Base-by-base conservation (phyloP, 805 yeast genomes). In the Candida suzukii region DNA sequence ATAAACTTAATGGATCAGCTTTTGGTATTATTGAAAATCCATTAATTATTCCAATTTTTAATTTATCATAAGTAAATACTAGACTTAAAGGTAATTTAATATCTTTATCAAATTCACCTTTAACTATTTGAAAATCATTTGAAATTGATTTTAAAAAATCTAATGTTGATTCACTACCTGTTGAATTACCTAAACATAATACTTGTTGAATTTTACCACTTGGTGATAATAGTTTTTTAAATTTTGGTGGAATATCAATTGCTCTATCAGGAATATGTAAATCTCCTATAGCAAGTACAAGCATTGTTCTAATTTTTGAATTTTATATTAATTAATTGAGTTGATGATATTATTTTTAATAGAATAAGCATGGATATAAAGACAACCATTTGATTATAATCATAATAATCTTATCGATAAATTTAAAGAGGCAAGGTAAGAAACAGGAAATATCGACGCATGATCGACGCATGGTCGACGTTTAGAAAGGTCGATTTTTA, bases 181-280 rank as follows among this genome's bases (percentile, higher is more conserved):
- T 80, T 39, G 84, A 74, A 58, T 91, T 93, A 0, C 98, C 99
- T 11, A 88, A 64, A 51, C 95, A 78, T 36, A 88, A 67, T 3
- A 90, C 95, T 56, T 86, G 90, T 18, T 86, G 75, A 38, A 93
- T 87, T 60, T 85, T 88, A 29, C 85, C 91, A 9, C 57, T 43
- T 24, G 97, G 95, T 14, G 80, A 74, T 33, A 93, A 68, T 32
- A 93, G 72, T 54, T 83, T 84, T 46, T 71, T 73, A 64, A 93
- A 88, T 71, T 83, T 70, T 2, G 52, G 50, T 8, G 83, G 83
- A 2, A 77, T 54, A 28, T 63, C 90, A 22, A 76, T 68, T 10
- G 91, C 85, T 49, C 96, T 68, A 42, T 87, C 88, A 1, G 99
- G 99, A 26, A 91, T 83, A 60, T 82, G 88, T 2, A 91, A 71